Evolutionary conservation across 2,329 filamentous ascomycete genomes (phyloP).

Genomic region (Botryotinia calthae): DNA sequence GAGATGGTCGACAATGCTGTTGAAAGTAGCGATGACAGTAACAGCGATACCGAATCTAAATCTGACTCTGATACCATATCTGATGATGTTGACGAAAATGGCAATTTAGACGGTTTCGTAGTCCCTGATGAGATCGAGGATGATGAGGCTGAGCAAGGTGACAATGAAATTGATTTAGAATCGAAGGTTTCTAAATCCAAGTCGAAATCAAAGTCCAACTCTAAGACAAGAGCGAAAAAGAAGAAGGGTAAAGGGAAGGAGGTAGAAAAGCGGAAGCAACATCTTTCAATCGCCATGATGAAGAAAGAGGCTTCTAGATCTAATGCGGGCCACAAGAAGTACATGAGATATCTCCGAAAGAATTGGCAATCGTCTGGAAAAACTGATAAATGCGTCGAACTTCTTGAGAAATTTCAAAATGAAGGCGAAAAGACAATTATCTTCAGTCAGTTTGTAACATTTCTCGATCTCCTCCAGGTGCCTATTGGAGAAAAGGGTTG

Average conservation of each 20-base stretch:
- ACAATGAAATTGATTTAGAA: conserved; percentile 37
- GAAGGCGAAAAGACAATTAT: conserved; percentile 73
- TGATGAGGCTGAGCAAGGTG: conserved; percentile 35
- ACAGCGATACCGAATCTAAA: conserved; percentile 42
- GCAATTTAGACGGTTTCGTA: conserved; percentile 54
- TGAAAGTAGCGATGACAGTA: conserved; percentile 36
- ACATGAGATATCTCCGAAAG: conserved; percentile 69
- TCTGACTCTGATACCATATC: conserved; percentile 44
- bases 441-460: conserved; percentile 77
- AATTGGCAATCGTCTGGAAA: conserved; percentile 75
- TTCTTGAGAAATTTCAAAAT: conserved; percentile 47
- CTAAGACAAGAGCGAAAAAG: conserved; percentile 38
- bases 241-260: conserved; percentile 36
- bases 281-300: conserved; percentile 58
- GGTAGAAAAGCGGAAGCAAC: conserved; percentile 36
- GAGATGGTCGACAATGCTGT: conserved; percentile 26
- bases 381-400: conserved; percentile 64
- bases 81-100: conserved; percentile 39
- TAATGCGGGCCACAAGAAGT: conserved; percentile 62
- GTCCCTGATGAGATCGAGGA: conserved; percentile 47
- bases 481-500: conserved; percentile 57
- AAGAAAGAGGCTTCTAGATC: conserved; percentile 66
- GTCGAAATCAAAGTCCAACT: conserved; percentile 36
- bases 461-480: conserved; percentile 75
- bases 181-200: conserved; percentile 33